Evolutionary conservation across 352 stramenopile species (phyloP), one percentile per base, ranked within the genome.

Genomic region (Thraustochytrium sp.): DNA sequence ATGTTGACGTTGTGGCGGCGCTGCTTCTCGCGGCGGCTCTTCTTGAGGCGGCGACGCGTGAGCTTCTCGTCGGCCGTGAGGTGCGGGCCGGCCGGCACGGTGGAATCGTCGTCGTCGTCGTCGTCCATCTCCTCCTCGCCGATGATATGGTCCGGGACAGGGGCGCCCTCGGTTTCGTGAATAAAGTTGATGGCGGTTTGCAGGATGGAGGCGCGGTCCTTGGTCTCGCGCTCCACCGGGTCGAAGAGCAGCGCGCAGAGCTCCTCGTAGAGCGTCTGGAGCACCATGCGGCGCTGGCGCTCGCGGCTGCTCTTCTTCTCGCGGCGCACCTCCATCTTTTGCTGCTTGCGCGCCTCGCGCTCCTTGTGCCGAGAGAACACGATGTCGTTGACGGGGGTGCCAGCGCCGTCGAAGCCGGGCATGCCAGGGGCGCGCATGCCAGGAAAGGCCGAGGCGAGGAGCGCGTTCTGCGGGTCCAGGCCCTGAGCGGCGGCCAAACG

Each of bases 301-400:
- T 80, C 68, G 36, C 68, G 68, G 29, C 31, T 80, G 26, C 68
- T 80, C 51, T 80, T 80, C 51, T 80, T 80, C 36, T 80, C 68
- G 11, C 68, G 68, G 8, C 68, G 44, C 4, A 80, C 68, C 31
- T 68, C 31, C 8, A 80, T 40, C 48, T 51, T 68, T 8, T 72
- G 13, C 48, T 80, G 68, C 31, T 64, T 61, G 48, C 68, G 68
- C 8, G 29, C 68, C 53, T 80, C 68, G 3, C 44, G 44, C 42
- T 80, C 68, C n/a, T 42, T 40, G 18, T 80, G 68, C 4, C 68
- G 68, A 2, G 68, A 61, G 29, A 65, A 9, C 4, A 80, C 31
- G 18, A 80, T 23, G n/a, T 49, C 62, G 9, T 40, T 42, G 34
- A 64, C 53, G n/a, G 53, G 4, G 29, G 48, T 40, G 0, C 42